Percentiles rank a stretch among this genome's conserved stretches.
Conservation (phyloP, 2,329 filamentous ascomycete species). For the Colletotrichum sp. region DNA sequence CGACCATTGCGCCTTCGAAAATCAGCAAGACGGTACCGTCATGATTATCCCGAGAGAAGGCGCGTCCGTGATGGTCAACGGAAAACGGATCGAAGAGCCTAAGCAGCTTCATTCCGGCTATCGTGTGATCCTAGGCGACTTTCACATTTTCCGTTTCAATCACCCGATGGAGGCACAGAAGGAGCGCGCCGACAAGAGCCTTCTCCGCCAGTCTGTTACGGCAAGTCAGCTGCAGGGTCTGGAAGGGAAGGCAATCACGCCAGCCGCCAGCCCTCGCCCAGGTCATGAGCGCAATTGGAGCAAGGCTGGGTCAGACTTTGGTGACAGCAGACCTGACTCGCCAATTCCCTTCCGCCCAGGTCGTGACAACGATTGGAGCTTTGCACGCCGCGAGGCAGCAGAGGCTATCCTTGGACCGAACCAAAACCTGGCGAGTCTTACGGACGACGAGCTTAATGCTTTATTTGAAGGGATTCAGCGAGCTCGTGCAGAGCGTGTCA, state of each 20-base stretch:
- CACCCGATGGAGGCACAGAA: constrained; percentile 95
- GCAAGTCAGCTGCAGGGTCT: constrained; percentile 66
- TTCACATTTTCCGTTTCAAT: constrained; percentile 98
- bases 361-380: constrained; percentile 91
- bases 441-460: constrained; percentile 91
- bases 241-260: constrained; percentile 60
- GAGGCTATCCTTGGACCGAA: constrained; percentile 87
- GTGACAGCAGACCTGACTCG: constrained; percentile 80
- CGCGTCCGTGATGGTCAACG: constrained; percentile 98
- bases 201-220: constrained; percentile 82
- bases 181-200: constrained; percentile 85
- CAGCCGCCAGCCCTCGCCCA: constrained; percentile 65
- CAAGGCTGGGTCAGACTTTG: constrained; percentile 77
- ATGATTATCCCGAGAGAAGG: constrained; percentile 87
- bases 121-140: constrained; percentile 94
- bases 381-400: constrained; percentile 91
- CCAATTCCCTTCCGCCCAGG: constrained; percentile 73
- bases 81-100: constrained; percentile 84
- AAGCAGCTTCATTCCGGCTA: constrained; percentile 89
- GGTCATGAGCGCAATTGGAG: constrained; percentile 83
- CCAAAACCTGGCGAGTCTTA: constrained; percentile 87
- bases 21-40: constrained; percentile 84
- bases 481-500: constrained; percentile 78
- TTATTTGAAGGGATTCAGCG: constrained; percentile 94
- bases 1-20: constrained; percentile 94